These are phyloP conservation scores for Agrostemma githago DNA, from an alignment of 148 eudicot genomes.

Conservation along the genomic window DNA sequence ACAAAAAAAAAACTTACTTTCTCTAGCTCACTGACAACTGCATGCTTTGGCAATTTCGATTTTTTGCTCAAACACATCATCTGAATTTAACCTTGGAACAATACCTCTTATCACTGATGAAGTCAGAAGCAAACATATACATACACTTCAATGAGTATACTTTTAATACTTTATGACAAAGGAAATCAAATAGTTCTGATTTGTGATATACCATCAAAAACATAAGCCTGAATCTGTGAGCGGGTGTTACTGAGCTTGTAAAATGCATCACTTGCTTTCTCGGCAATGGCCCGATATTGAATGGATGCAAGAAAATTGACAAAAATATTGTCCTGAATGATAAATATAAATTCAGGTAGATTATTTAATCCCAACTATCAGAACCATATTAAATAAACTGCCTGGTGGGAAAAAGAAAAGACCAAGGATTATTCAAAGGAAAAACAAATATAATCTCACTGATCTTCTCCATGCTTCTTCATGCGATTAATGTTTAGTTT, in stretches of 20 bases:
- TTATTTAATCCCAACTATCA: neutral
- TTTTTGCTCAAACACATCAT: constrained; percentile 42
- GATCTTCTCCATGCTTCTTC: neutral
- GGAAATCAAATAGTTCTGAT: no score
- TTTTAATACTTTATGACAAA: neutral
- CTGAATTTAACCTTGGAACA: constrained; percentile 32
- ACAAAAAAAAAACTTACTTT: constrained; percentile 31
- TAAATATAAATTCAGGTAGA: constrained; percentile 1
- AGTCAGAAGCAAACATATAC: neutral
- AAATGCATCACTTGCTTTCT: constrained; percentile 48
- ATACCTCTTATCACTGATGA: constrained; percentile 36
- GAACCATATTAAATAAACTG: neutral
- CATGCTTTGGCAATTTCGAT: constrained; percentile 39
- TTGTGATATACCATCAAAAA: constrained; percentile 43
- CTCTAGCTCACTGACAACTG: constrained; percentile 35
- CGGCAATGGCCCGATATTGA: constrained; percentile 43
- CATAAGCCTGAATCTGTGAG: constrained; percentile 50
- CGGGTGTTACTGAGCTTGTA: constrained; percentile 54
- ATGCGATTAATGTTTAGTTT: neutral
- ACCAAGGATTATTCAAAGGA: neutral
- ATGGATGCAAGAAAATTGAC: constrained; percentile 52
- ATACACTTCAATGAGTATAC: neutral
- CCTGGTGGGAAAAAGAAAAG: neutral
- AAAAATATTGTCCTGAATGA: constrained; percentile 46
- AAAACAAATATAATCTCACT: neutral